Evolutionary conservation across 1,284 basidiomycete species (phyloP).

Genomic region (Trichosporon ovoides): DNA sequence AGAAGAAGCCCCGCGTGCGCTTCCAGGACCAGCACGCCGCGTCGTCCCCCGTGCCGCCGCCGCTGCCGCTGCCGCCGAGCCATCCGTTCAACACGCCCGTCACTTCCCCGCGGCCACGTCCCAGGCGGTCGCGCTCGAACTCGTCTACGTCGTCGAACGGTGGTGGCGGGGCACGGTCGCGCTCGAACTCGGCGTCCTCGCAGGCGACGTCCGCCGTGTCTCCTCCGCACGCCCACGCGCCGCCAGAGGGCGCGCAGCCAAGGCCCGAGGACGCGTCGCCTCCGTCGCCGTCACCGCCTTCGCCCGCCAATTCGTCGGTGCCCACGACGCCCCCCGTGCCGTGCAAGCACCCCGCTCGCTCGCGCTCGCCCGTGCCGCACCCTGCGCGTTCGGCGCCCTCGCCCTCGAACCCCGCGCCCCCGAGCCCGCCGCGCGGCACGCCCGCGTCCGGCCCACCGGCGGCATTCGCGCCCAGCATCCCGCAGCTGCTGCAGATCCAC

Average conservation of each 20-base stretch:
- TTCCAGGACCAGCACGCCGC: neutral
- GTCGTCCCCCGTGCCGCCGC: neutral
- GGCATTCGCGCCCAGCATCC: slow-evolving; percentile 13
- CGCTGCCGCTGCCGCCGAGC: neutral
- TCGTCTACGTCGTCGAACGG: neutral
- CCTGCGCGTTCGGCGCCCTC: neutral
- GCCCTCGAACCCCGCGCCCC: neutral
- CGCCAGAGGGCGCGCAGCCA: too few species aligned
- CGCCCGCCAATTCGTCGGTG: too few species aligned
- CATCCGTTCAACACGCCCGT: neutral
- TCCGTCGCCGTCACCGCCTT: too few species aligned
- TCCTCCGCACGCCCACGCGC: too few species aligned
- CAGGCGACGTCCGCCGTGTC: too few species aligned
- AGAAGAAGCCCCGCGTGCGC: neutral
- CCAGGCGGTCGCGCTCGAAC: neutral
- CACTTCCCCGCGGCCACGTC: neutral
- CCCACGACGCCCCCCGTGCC: too few species aligned
- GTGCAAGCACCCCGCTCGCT: too few species aligned
- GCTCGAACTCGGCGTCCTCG: neutral
- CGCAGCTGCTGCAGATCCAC: slow-evolving; percentile 18
- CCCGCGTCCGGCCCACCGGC: neutral
- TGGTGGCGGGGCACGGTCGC: neutral
- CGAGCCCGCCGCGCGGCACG: neutral
- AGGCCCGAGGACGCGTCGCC: too few species aligned
- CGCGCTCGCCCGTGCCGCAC: too few species aligned